Evolutionary conservation across 768 basidiomycete genomes (phyloP).

Genomic region (Rhodocollybia butyracea): DNA sequence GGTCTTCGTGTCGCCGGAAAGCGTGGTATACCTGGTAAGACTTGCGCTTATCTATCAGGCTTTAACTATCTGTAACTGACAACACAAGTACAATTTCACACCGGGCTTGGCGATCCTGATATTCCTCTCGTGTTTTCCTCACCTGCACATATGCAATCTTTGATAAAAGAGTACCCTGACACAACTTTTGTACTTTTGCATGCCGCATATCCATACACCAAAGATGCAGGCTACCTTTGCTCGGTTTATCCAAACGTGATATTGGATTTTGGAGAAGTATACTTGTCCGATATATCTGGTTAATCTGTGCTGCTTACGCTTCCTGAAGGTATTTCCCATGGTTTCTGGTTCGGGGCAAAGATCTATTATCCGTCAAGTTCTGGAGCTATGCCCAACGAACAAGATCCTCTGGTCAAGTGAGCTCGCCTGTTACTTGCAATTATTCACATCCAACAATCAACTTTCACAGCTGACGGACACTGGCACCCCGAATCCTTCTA

Average conservation of each 20-base stretch:
- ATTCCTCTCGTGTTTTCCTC: slow-evolving; percentile 55
- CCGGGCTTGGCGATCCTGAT: slow-evolving; percentile 76
- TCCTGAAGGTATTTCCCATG: slow-evolving; percentile 55
- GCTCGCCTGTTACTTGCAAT: slow-evolving; percentile 15
- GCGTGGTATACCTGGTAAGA: slow-evolving; percentile 57
- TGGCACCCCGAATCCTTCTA: slow-evolving; percentile 82
- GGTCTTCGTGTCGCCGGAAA: slow-evolving; percentile 51
- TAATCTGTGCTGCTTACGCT: background rate
- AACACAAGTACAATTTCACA: slow-evolving; percentile 88
- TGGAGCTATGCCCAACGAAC: slow-evolving; percentile 73
- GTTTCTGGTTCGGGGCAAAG: slow-evolving; percentile 64
- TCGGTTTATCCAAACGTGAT: slow-evolving; percentile 72
- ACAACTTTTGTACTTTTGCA: slow-evolving; percentile 69
- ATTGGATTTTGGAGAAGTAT: slow-evolving; percentile 73
- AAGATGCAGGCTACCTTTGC: slow-evolving; percentile 76
- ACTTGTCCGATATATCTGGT: background rate
- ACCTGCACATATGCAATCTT: slow-evolving; percentile 63
- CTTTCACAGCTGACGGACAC: slow-evolving; percentile 51
- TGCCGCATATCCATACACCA: slow-evolving; percentile 73
- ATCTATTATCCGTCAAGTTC: slow-evolving; percentile 52
- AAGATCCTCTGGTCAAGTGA: slow-evolving; percentile 82
- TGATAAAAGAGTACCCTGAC: slow-evolving; percentile 61
- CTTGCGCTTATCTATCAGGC: background rate
- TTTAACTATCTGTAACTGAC: background rate
- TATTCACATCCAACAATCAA: background rate